These are phyloP conservation scores for Rutidosis leptorrhynchoides DNA, from an alignment of 129 eudicot genomes.

Conservation along the genomic window DNA sequence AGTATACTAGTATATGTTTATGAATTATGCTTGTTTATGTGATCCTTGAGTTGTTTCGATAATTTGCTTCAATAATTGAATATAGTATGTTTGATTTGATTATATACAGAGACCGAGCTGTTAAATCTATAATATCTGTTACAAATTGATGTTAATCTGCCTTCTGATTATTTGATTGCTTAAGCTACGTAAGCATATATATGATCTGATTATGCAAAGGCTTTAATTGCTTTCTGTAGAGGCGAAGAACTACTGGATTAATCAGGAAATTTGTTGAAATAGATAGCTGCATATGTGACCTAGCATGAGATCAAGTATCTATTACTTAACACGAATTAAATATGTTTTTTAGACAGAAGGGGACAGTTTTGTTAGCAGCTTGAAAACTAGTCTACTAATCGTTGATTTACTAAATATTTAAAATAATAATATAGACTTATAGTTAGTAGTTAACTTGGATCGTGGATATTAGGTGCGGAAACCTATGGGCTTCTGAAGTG, in stretches of 20 bases:
- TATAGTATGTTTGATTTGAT: background rate
- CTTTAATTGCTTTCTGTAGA: slow-evolving; percentile 11
- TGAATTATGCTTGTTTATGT: background rate
- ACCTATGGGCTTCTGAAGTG: background rate
- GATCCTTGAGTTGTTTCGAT: background rate
- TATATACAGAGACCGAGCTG: background rate
- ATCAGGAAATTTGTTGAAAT: slow-evolving; percentile 2
- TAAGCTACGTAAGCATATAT: background rate
- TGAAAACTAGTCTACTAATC: background rate
- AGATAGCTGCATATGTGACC: background rate
- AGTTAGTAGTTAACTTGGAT: background rate
- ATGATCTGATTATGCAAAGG: slow-evolving; percentile 1
- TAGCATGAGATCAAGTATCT: slow-evolving; percentile 1
- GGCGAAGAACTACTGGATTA: background rate
- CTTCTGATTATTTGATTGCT: background rate
- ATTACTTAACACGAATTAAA: background rate
- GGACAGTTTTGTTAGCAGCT: background rate
- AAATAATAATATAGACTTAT: background rate
- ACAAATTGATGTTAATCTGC: too few relatives aligned
- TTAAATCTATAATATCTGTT: background rate
- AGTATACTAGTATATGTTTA: too few relatives aligned
- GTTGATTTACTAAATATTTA: background rate
- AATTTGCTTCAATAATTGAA: background rate
- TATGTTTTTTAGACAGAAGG: background rate
- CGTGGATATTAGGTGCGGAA: background rate